Percentiles rank a stretch among this genome's conserved stretches.
phyloP scores from a whole-genome alignment of 2,329 filamentous ascomycete species.

The Alternaria arbusti region DNA sequence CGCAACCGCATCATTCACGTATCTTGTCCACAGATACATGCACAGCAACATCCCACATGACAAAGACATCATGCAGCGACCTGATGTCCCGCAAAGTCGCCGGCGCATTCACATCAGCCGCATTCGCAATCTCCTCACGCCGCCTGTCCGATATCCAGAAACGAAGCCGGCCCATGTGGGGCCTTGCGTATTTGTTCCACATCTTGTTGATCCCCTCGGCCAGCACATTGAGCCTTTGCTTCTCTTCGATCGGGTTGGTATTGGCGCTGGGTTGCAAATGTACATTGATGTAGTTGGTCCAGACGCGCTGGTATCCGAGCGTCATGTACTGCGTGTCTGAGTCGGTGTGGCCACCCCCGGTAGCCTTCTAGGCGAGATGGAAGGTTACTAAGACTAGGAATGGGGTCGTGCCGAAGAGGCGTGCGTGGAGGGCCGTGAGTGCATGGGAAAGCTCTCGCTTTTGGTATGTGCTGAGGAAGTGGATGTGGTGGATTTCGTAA shows the following conservation, averaged over 20 bases:
- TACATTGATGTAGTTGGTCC: conserved; percentile 30
- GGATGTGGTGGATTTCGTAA: neutral
- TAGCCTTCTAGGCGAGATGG: neutral
- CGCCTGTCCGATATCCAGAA: neutral
- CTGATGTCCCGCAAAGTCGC: conserved; percentile 21
- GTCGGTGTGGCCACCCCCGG: neutral
- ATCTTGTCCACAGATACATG: conserved; percentile 31
- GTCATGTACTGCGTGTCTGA: neutral
- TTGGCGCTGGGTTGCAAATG: conserved; percentile 27
- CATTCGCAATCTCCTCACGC: neutral
- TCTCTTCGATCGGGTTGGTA: conserved; percentile 8
- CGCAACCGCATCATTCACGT: conserved; percentile 28
- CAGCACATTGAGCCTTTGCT: conserved; percentile 14
- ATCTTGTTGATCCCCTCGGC: conserved; percentile 11
- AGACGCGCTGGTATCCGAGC: neutral
- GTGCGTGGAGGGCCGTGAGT: neutral
- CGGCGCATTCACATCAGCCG: neutral
- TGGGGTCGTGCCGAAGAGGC: neutral
- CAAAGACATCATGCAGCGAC: conserved; percentile 34
- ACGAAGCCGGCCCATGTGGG: neutral
- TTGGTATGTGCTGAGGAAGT: neutral
- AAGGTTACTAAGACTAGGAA: neutral
- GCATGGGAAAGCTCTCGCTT: neutral
- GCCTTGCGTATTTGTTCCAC: conserved; percentile 25
- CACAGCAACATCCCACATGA: conserved; percentile 34